phyloP scores from a whole-genome alignment of 2,329 filamentous ascomycete genomes.

The Pleoardoris graminearum region DNA sequence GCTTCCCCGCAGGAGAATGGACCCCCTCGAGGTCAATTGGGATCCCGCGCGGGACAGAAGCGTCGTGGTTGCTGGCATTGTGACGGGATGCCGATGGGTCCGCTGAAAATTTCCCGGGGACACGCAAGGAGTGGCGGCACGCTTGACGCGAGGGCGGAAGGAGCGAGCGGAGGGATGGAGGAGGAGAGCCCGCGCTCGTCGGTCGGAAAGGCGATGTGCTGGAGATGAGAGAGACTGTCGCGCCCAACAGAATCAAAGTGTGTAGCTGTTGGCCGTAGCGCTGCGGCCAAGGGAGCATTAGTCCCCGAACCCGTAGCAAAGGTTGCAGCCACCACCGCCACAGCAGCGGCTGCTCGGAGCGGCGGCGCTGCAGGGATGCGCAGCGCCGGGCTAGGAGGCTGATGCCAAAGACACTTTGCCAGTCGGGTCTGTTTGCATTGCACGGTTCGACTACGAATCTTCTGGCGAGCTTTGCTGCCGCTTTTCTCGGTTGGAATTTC shows the following conservation, averaged over 20 bases:
- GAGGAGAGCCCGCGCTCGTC: conserved; percentile 26
- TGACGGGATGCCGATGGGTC: conserved; percentile 42
- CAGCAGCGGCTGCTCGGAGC: conserved; percentile 10
- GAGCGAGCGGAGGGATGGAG: conserved; percentile 25
- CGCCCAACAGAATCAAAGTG: conserved; percentile 38
- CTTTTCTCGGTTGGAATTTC: neutral
- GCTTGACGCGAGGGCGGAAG: conserved; percentile 31
- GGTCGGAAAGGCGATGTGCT: conserved; percentile 14
- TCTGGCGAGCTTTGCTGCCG: neutral
- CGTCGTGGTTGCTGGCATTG: conserved; percentile 58
- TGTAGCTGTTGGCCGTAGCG: conserved; percentile 24
- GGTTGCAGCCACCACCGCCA: conserved; percentile 7
- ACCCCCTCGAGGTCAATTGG: conserved; percentile 47
- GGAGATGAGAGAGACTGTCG: conserved; percentile 26
- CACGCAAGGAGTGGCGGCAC: conserved; percentile 27
- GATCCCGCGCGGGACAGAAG: conserved; percentile 51
- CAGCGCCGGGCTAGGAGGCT: conserved; percentile 30
- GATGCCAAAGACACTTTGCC: conserved; percentile 35
- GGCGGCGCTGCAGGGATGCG: conserved; percentile 20
- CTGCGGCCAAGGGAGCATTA: conserved; percentile 9
- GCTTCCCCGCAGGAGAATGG: conserved; percentile 51
- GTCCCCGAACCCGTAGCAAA: conserved; percentile 4
- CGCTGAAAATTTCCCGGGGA: conserved; percentile 28
- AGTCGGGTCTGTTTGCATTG: conserved; percentile 9
- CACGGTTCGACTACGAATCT: neutral